Evolutionary conservation across 164 flowering plant species (phyloP), one percentile per base, ranked within the genome.

Genomic region (Piper betle): DNA sequence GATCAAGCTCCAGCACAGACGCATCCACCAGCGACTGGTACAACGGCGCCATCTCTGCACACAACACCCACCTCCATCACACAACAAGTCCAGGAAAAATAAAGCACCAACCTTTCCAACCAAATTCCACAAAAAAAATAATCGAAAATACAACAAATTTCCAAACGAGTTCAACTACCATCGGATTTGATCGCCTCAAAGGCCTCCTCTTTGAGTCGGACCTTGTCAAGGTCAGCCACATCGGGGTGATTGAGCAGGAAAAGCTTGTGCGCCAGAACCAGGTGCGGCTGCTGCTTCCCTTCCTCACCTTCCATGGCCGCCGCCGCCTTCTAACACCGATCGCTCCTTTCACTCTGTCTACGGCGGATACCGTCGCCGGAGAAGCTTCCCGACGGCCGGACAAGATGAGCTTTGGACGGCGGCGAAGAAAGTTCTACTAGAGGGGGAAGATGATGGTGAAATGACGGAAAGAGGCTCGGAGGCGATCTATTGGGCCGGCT

Each of bases 191-290:
- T 82, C 41, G 71, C 60, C n/a, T 74, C 59, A 43, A 84, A 62
- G 60, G 86, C 97, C 66, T 93, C 97, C 10, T 86, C 94, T 5
- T 78, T 78, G 74, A 93, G 84, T 11, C 74, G 78, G 55, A 90
- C 86, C 66, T 86, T 93, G 72, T 90, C 97, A 67, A 93, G 86
- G 78, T 93, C 98, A 16, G 66, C 77, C 2, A 85, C 84, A n/a
- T 87, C 97, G 1, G 84, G 78, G 7, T 86, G 98, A 5, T 74
- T 79, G 38, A 93, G 77, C 6, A 87, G 96, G 76, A 87, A 89
- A 10, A 83, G 79, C 72, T 84, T 86, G 81, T 86, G 55, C 0
- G 92, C 94, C 0, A 93, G 80, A 0, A 80, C 71, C 46, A 90
- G 81, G 18, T 86, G 90, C 2, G 79, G 81, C 41, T 87, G 82